These are phyloP conservation scores for Aphanomyces stellatus DNA, from an alignment of 352 stramenopile species.

Conservation along the genomic window DNA sequence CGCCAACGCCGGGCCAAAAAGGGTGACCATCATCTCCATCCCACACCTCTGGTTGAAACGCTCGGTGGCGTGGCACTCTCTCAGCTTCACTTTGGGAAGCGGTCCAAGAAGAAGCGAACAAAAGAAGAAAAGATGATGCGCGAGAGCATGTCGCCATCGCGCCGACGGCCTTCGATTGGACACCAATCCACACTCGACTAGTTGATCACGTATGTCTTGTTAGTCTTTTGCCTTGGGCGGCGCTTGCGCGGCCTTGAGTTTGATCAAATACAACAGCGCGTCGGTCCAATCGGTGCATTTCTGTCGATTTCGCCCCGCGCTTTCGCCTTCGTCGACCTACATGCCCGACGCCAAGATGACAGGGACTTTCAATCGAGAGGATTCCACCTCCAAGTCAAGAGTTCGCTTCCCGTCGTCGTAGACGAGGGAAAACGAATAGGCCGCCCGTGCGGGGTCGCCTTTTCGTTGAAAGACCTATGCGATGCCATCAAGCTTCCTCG, in stretches of 20 bases:
- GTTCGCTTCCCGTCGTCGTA: constrained; percentile 58
- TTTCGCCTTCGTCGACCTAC: constrained; percentile 58
- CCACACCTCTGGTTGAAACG: neutral
- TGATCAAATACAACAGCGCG: constrained; percentile 62
- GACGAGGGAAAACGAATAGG: constrained; percentile 64
- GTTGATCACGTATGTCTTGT: neutral
- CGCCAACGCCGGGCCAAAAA: neutral
- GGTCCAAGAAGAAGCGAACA: constrained; percentile 13
- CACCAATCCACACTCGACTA: neutral
- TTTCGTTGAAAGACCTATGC: constrained; percentile 11
- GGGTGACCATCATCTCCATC: neutral
- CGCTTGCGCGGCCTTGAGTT: constrained; percentile 40
- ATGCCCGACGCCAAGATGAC: neutral
- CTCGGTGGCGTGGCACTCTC: neutral
- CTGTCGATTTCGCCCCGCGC: constrained; percentile 42
- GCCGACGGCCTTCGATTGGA: neutral
- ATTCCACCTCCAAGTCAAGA: constrained; percentile 59
- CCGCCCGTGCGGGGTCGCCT: neutral
- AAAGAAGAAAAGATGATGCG: neutral
- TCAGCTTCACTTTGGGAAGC: constrained; percentile 9
- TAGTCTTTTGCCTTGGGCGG: constrained; percentile 8
- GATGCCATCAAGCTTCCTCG: neutral
- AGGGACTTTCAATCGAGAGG: too few relatives aligned
- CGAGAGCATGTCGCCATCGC: neutral
- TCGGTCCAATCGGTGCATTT: constrained; percentile 60